These are phyloP conservation scores for Cyclotella choctawhatcheeana DNA, from an alignment of 108 stramenopile species.

Conservation along the genomic window DNA sequence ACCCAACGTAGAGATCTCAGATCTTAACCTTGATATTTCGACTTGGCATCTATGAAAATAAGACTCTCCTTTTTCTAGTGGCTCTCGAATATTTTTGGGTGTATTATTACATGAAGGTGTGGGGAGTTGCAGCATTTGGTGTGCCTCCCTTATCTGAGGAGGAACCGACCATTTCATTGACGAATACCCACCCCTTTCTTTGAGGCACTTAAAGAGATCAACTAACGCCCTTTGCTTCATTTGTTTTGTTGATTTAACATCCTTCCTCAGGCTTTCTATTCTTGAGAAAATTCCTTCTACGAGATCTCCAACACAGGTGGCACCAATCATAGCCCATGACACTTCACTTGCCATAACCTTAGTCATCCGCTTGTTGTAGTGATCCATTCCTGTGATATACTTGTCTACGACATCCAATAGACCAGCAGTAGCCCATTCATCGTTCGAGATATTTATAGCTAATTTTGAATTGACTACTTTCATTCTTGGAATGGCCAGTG, in stretches of 20 bases:
- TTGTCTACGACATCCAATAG: constrained; percentile 39
- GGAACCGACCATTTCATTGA: constrained; percentile 81
- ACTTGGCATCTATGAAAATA: constrained; percentile 71
- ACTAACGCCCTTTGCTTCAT: constrained; percentile 94
- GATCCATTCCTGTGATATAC: constrained; percentile 43
- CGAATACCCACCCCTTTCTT: constrained; percentile 69
- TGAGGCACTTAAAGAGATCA: constrained; percentile 89
- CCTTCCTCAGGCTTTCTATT: constrained; percentile 76
- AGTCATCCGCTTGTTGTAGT: constrained; percentile 68
- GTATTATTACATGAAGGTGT: constrained; percentile 42
- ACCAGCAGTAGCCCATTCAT: constrained; percentile 37
- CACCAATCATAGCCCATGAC: constrained; percentile 53
- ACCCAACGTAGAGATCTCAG: constrained; percentile 72
- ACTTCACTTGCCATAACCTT: constrained; percentile 26
- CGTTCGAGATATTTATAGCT: constrained; percentile 12
- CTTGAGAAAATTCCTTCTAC: constrained; percentile 84
- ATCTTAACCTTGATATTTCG: constrained; percentile 65
- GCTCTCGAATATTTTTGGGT: neutral
- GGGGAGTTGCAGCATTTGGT: constrained; percentile 71
- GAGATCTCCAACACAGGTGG: constrained; percentile 56
- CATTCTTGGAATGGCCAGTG: constrained; percentile 2
- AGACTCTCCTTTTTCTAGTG: constrained; percentile 61
- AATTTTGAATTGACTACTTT: constrained; percentile 6
- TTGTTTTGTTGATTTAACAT: constrained; percentile 72
- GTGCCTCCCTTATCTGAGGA: constrained; percentile 59